Conservation (phyloP, 73 alveolate species). For the Paramecium biaurelia region DNA sequence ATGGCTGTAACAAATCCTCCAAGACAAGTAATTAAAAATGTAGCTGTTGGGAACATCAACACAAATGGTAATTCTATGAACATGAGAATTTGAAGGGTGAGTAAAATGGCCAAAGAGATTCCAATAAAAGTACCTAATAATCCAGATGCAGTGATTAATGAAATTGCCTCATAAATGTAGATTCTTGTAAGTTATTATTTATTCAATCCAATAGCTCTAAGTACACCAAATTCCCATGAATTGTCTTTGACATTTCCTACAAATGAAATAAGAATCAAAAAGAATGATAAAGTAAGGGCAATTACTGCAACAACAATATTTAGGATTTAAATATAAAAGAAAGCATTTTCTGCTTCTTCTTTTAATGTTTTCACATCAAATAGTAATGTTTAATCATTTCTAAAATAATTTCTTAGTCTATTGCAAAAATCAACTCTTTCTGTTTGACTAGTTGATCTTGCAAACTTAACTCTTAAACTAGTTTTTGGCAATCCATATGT, state of each 20-base stretch:
- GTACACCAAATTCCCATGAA: slow-evolving; percentile 94
- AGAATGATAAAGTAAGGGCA: slow-evolving; percentile 89
- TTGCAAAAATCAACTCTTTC: slow-evolving; percentile 77
- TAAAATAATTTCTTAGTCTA: slow-evolving; percentile 81
- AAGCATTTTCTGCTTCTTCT: slow-evolving; percentile 74
- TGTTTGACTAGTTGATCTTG: neutral
- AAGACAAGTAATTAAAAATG: slow-evolving; percentile 74
- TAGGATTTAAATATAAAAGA: slow-evolving; percentile 75
- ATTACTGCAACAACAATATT: slow-evolving; percentile 86
- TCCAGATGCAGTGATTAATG: slow-evolving; percentile 85
- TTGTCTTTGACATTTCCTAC: slow-evolving; percentile 93
- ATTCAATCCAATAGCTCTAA: slow-evolving; percentile 93
- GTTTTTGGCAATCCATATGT: slow-evolving; percentile 71
- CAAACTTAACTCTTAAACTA: slow-evolving; percentile 62
- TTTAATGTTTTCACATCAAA: slow-evolving; percentile 73
- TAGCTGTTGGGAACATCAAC: slow-evolving; percentile 86
- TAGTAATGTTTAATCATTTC: slow-evolving; percentile 72
- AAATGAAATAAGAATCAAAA: slow-evolving; percentile 88
- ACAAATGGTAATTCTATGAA: slow-evolving; percentile 93
- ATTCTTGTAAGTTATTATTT: slow-evolving; percentile 83
- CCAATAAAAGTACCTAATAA: slow-evolving; percentile 91
- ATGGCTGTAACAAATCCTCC: slow-evolving; percentile 85
- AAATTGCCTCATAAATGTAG: slow-evolving; percentile 91
- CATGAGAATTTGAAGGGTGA: slow-evolving; percentile 88
- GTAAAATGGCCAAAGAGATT: slow-evolving; percentile 82